Base-by-base conservation (phyloP, 495 filamentous ascomycete genomes). In the Daldinia caldariorum region DNA sequence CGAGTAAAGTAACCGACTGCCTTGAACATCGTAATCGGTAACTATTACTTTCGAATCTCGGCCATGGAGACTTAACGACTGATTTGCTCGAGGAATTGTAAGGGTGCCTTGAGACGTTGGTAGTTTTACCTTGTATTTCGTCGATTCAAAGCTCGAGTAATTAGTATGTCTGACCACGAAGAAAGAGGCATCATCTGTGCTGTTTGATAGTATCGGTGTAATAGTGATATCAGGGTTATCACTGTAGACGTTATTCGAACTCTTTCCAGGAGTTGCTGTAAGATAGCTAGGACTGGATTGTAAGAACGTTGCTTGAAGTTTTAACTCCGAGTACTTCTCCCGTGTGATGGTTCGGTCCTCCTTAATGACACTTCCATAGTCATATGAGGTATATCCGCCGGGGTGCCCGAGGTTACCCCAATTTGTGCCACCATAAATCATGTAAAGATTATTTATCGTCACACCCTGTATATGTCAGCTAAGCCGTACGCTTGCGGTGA, bases 381-480 rank as follows among this genome's bases (percentile, higher is more conserved):
- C 89, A 70, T 93, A 93, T 2, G 86, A 89, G 2, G 91, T 91
- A 72, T 92, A 93, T 13, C 89, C 89, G 14, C 87, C 88, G 3
- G 90, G 85, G 68, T 91, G 84, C 0, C 91, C 91, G 32, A 94
- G 76, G 70, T 94, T 94, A 12, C 92, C 92, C 92, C 91, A 94
- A 76, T 94, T 95, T 1, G 91, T 92, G n/a, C 90, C 91, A 37
- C 91, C 91, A 49, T 82, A 90, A 1, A 81, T 87, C 87, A 89
- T 63, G 10, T 63, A 74, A 16, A 81, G 61, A 55, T 81, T 82
- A 37, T 76, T 75, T 50, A 81, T 77, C 29, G 61, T 76, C 7
- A 78, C 74, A 41, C 71, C 74, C 69, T 72, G 9, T 3, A 35
- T 22, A 41, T 20, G 39, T 64, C 43, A 38, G 35, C 39, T 29